A percentile compares a stretch with the other conserved stretches of the same genome.
Evolutionary conservation across 2,329 filamentous ascomycete species (phyloP).

Genomic region (Hypoxylon sp.): DNA sequence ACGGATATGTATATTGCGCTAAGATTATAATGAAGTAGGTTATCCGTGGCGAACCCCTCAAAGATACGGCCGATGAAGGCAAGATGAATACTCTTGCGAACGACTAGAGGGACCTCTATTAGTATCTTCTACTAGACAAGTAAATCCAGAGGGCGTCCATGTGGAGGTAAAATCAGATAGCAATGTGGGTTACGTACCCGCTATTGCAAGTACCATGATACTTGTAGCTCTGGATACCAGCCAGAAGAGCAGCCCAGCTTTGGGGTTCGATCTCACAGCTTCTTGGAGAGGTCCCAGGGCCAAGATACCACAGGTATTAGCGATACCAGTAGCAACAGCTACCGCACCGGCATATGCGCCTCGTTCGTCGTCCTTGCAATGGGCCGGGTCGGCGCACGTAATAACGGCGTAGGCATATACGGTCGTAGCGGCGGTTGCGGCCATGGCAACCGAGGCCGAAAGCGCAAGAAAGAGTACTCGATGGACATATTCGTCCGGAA

Average conservation of each 20-base stretch:
- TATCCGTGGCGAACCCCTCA: slow-evolving; percentile 44
- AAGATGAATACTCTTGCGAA: slow-evolving; percentile 3
- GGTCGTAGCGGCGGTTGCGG: neutral
- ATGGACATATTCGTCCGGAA: too few species aligned
- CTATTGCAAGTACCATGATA: neutral
- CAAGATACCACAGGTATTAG: neutral
- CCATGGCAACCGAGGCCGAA: neutral
- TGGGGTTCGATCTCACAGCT: neutral
- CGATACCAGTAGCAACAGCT: neutral
- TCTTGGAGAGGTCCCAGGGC: neutral
- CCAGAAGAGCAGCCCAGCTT: neutral
- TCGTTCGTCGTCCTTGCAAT: neutral
- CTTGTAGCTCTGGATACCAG: neutral
- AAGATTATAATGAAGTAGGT: slow-evolving; percentile 41
- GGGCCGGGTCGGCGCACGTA: neutral
- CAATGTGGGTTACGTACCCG: neutral
- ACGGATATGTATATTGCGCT: slow-evolving; percentile 27
- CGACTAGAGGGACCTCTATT: neutral
- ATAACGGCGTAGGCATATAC: neutral
- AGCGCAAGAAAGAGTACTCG: neutral
- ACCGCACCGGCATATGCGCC: neutral
- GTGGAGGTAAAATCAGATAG: too few species aligned
- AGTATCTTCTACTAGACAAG: neutral
- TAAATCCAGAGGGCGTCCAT: too few species aligned
- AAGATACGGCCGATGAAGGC: slow-evolving; percentile 37